Conservation (phyloP, 768 basidiomycete species). For the Phylloporus sp. region DNA sequence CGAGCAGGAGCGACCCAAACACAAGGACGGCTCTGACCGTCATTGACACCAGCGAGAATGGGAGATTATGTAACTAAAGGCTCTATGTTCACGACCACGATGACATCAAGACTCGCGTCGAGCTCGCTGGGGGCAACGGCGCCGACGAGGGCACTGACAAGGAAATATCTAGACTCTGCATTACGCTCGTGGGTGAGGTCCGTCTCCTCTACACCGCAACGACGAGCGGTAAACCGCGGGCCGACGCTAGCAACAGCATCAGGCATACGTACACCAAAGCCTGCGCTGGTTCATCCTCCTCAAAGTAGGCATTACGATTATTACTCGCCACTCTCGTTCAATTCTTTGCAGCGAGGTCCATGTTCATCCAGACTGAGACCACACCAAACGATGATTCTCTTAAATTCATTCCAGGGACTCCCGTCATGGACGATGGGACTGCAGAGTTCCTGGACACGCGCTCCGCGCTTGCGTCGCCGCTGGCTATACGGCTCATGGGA, state of each 20-base stretch:
- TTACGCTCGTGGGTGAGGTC: conserved; percentile 21
- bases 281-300: conserved; percentile 13
- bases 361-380: conserved; percentile 98
- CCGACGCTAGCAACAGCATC: conserved; percentile 34
- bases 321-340: not conserved
- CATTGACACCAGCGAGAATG: conserved; percentile 1
- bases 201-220: conserved; percentile 20
- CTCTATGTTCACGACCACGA: conserved; percentile 10
- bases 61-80: conserved; percentile 18
- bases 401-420: conserved; percentile 92
- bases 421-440: conserved; percentile 83
- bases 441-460: conserved; percentile 93
- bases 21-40: conserved; percentile 4
- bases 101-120: conserved; percentile 18
- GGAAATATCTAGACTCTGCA: conserved; percentile 5
- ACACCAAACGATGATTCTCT: conserved; percentile 97
- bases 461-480: conserved; percentile 80
- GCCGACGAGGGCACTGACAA: conserved; percentile 1
- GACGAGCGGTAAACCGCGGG: conserved; percentile 26
- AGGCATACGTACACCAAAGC: conserved; percentile 15
- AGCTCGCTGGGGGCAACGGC: conserved; percentile 13
- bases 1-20: conserved; percentile 12
- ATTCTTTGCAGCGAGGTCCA: conserved; percentile 56
- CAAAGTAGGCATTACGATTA: conserved; percentile 30
- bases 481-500: conserved; percentile 93